Evolutionary conservation across 208 protist genomes (phyloP), one percentile per base, ranked within the genome.

Genomic region (Borovskyia barvae): DNA sequence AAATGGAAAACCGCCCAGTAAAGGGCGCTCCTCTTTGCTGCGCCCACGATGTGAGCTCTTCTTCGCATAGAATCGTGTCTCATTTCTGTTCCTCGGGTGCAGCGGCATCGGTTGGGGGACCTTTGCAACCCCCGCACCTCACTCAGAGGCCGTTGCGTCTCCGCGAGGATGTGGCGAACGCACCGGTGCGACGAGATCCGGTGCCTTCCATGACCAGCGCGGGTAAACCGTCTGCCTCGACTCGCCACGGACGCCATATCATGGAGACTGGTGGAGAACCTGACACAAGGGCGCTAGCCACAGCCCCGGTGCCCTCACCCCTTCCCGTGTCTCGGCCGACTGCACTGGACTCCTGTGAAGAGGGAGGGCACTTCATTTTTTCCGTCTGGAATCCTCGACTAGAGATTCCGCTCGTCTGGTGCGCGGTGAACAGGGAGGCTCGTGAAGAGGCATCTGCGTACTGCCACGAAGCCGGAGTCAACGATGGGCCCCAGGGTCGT

Each of bases 331-430:
- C n/a, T n/a, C n/a, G n/a, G n/a, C n/a, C n/a, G n/a, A n/a, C n/a
- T n/a, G n/a, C 53, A 5, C 24, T 48, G 39, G 54, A 66, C 6
- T 51, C 55, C 19, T 94, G 84, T 49, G 81, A 80, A 39, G 87
- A 91, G 51, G 84, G 87, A 14, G 64, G 74, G 26, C 45, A 50
- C 33, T 92, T 88, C 70, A 25, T 82, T 53, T 86, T 87, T 43
- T 80, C 80, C 3, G 72, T 92, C 12, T 42, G 75, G 6, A 94
- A 94, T 49, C 82, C 82, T 5, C 71, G 84, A 5, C 63, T 87
- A 36, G 66, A 77, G 42, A 51, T 72, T 66, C 43, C 46, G 28
- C 81, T 75, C 14, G 87, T 92, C 29, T 94, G 87, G 87, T 90
- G 81, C 56, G 77, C 75, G 40, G 75, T 94, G 0, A 77, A 80